Evolutionary conservation across 208 protist genomes (phyloP), one percentile per base, ranked within the genome.

Genomic region (Balamuthia mandrillaris): DNA sequence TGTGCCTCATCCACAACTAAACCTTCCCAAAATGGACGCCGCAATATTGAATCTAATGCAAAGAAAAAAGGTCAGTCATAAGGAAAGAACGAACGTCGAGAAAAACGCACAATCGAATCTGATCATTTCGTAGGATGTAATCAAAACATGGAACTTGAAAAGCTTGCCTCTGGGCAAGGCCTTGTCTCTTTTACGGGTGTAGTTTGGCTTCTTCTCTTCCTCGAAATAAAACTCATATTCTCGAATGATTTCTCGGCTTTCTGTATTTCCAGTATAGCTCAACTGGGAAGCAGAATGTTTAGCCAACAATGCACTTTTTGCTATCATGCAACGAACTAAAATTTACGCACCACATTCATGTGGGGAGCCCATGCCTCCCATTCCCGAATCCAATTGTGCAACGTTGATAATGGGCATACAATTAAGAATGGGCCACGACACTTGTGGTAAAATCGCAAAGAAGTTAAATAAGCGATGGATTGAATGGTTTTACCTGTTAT

Each of bases 1-100:
- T 98, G 97, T 7, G 94, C 97, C 89, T 98, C 97, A 85, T 98
- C 97, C 12, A 98, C 90, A 1, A 98, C 88, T n/a, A 56, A 56
- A 24, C 18, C 49, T 56, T 18, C 49, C 49, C 49, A 56, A 56
- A n/a, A n/a, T n/a, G n/a, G n/a, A n/a, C n/a, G n/a, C n/a, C n/a
- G n/a, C n/a, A n/a, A n/a, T n/a, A n/a, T n/a, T n/a, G n/a, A n/a
- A n/a, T n/a, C n/a, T n/a, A n/a, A n/a, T n/a, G n/a, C n/a, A n/a
- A n/a, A n/a, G n/a, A n/a, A n/a, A n/a, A n/a, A n/a, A n/a, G n/a
- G n/a, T n/a, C n/a, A n/a, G n/a, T n/a, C n/a, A n/a, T n/a, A n/a
- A n/a, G n/a, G n/a, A n/a, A n/a, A n/a, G n/a, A n/a, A n/a, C n/a
- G n/a, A n/a, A n/a, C n/a, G n/a, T n/a, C n/a, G 14, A 44, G 3